These are phyloP conservation scores for Dioszegia crocea DNA, from an alignment of 768 basidiomycete species.

Conservation along the genomic window DNA sequence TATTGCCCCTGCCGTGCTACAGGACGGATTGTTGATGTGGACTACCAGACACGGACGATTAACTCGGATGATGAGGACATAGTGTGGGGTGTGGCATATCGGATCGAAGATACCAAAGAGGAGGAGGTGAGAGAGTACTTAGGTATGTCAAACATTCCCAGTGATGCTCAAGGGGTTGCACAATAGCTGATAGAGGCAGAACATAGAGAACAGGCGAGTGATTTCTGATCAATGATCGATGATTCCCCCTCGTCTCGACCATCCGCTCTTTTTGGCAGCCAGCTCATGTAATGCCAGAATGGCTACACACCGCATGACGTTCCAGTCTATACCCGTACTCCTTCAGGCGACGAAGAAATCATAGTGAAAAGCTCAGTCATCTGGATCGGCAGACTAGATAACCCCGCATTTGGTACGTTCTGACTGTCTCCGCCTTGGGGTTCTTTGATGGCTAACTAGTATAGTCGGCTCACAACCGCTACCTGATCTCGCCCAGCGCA, in stretches of 20 bases:
- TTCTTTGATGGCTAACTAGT: not conserved
- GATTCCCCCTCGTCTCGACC: not conserved
- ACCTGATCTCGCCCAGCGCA: constrained; percentile 62
- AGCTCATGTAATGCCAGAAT: constrained; percentile 58
- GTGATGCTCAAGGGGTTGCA: not conserved
- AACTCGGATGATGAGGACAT: constrained; percentile 53
- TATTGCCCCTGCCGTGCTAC: too few relatives aligned
- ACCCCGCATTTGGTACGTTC: constrained; percentile 76
- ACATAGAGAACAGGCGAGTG: constrained; percentile 72
- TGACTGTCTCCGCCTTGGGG: not conserved
- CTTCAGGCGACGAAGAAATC: constrained; percentile 57
- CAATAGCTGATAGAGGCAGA: constrained; percentile 54
- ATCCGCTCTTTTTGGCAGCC: too few relatives aligned
- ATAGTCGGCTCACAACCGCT: constrained; percentile 79
- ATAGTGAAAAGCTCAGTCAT: constrained; percentile 56
- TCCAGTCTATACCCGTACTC: constrained; percentile 63
- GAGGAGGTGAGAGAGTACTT: constrained; percentile 76
- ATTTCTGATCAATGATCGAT: too few relatives aligned
- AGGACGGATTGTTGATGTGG: too few relatives aligned
- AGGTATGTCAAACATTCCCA: constrained; percentile 60
- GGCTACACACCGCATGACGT: constrained; percentile 81
- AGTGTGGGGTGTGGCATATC: constrained; percentile 88
- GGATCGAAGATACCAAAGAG: constrained; percentile 72
- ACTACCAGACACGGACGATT: too few relatives aligned
- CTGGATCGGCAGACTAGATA: constrained; percentile 81